These are phyloP conservation scores for Pythium apleroticum DNA, from an alignment of 352 stramenopile genomes.

Conservation along the genomic window DNA sequence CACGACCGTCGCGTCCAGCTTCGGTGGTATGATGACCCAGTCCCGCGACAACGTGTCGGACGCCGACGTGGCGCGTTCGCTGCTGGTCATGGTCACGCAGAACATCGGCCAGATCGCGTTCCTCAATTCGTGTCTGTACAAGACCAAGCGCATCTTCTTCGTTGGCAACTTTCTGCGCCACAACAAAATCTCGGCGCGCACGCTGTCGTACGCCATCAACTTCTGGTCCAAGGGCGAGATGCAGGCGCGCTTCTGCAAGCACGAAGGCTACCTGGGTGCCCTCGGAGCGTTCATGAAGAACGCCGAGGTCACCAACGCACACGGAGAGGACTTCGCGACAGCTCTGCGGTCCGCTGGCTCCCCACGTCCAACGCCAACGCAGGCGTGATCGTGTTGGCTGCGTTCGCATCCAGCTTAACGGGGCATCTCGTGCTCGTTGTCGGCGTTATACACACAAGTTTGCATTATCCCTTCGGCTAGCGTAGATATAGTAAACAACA, in stretches of 20 bases:
- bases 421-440: background rate
- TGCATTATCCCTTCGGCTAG: background rate
- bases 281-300: constrained; percentile 96
- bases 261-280: constrained; percentile 98
- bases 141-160: constrained; percentile 97
- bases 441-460: background rate
- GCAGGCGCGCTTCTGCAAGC: constrained; percentile 93
- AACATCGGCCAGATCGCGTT: constrained; percentile 98
- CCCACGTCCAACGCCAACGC: constrained; percentile 4
- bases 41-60: constrained; percentile 82
- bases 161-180: constrained; percentile 98
- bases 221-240: constrained; percentile 97
- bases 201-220: constrained; percentile 95
- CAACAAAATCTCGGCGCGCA: constrained; percentile 94
- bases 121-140: constrained; percentile 97
- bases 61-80: constrained; percentile 94
- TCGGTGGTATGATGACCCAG: constrained; percentile 90
- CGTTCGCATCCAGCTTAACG: no score
- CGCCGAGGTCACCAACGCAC: constrained; percentile 64
- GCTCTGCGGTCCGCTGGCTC: constrained; percentile 31
- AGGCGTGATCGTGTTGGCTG: background rate
- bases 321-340: constrained; percentile 63
- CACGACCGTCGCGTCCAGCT: constrained; percentile 95
- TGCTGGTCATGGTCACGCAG: constrained; percentile 99
- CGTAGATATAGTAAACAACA: constrained; percentile 5